A percentile compares a stretch with the other conserved stretches of the same genome.
Conservation (phyloP, 2,329 filamentous ascomycete species). For the Microdochium nivale region DNA sequence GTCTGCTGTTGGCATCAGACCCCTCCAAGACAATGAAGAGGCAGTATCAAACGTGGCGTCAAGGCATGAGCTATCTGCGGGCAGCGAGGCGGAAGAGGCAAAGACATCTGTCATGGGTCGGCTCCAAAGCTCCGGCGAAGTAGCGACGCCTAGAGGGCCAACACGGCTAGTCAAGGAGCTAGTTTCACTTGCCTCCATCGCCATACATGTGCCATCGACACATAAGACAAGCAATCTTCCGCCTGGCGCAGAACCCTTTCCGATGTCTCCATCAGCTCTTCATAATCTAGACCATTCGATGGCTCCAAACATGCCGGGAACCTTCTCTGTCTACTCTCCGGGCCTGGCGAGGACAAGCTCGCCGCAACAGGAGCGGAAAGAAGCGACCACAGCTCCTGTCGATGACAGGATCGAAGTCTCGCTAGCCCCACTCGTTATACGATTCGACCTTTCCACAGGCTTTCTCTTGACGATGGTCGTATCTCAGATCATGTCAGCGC, state of each 20-base stretch:
- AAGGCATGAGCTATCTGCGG: no score
- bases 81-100: conserved; percentile 2
- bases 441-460: conserved; percentile 48
- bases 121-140: conserved; percentile 23
- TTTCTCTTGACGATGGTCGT: conserved; percentile 45
- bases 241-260: conserved; percentile 4
- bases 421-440: conserved; percentile 41
- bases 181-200: conserved; percentile 39
- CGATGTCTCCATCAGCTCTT: conserved; percentile 1
- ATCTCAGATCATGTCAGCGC: conserved; percentile 36
- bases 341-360: conserved; percentile 8
- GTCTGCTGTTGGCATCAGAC: background rate
- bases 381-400: conserved; percentile 2
- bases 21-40: no score
- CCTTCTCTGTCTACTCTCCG: conserved; percentile 44
- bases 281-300: conserved; percentile 16
- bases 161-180: conserved; percentile 49
- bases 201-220: conserved; percentile 33
- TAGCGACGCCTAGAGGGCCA: conserved; percentile 41
- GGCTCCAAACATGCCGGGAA: conserved; percentile 48
- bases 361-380: conserved; percentile 5
- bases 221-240: background rate
- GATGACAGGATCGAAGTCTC: conserved; percentile 37
- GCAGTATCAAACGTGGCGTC: no score
- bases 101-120: background rate